These are phyloP conservation scores for Sporisorium reilianum DNA, from an alignment of 1,284 basidiomycete species.

Conservation along the genomic window DNA sequence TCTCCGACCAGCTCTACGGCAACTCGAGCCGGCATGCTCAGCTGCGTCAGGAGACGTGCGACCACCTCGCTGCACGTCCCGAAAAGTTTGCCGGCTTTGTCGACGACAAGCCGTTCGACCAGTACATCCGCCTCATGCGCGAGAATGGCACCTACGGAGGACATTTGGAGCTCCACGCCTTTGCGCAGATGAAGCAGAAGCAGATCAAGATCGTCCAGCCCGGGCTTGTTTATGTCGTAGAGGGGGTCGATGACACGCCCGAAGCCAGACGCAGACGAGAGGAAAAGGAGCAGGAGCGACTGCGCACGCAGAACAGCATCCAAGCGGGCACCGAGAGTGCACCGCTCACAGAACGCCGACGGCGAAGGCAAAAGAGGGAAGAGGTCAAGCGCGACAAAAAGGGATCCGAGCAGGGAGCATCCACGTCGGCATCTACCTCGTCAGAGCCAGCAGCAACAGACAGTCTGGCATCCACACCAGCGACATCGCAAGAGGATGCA, in stretches of 20 bases:
- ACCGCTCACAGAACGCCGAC: conserved; percentile 46
- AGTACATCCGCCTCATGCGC: conserved; percentile 64
- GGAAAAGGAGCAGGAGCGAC: conserved; percentile 47
- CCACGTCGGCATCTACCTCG: conserved; percentile 10
- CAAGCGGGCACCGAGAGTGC: conserved; percentile 34
- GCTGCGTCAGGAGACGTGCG: conserved; percentile 79
- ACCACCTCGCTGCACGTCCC: conserved; percentile 80
- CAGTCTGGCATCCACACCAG: conserved; percentile 3
- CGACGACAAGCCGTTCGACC: conserved; percentile 76
- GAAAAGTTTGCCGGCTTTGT: conserved; percentile 86
- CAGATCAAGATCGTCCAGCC: conserved; percentile 92
- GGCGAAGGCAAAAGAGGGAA: conserved; percentile 42
- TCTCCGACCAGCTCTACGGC: conserved; percentile 78
- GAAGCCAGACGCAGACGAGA: conserved; percentile 52
- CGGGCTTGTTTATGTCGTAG: conserved; percentile 71
- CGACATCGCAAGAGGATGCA: conserved; percentile 13
- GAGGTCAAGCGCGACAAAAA: conserved; percentile 40
- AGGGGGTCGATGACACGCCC: conserved; percentile 68
- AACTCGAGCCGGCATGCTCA: conserved; percentile 78
- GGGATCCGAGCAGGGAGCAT: conserved; percentile 14
- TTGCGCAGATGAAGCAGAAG: conserved; percentile 81
- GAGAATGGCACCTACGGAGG: conserved; percentile 84
- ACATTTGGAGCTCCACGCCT: conserved; percentile 88
- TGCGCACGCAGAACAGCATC: conserved; percentile 44
- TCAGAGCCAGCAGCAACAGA: background rate